These are phyloP conservation scores for Pythium guiyangense DNA, from an alignment of 352 stramenopile species.

Conservation along the genomic window DNA sequence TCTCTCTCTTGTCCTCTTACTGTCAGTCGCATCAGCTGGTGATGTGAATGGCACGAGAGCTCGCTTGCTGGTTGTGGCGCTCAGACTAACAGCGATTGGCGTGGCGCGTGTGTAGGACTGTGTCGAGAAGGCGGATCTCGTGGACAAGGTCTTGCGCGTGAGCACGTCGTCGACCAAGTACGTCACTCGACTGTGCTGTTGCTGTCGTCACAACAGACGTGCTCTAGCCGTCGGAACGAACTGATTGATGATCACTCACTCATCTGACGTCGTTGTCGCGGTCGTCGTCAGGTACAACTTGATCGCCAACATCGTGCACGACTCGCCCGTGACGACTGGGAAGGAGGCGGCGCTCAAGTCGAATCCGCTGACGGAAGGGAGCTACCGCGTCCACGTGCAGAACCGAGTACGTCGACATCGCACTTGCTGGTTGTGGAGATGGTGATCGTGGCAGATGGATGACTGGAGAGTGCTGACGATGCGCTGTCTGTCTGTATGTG, in stretches of 20 bases:
- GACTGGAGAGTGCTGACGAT: not conserved
- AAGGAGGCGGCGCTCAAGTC: constrained; percentile 84
- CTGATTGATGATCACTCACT: constrained; percentile 1
- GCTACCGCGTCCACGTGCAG: constrained; percentile 95
- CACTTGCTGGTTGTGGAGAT: no score
- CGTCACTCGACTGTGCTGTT: constrained; percentile 1
- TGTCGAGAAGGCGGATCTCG: constrained; percentile 74
- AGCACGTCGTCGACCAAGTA: constrained; percentile 65
- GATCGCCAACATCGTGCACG: constrained; percentile 97
- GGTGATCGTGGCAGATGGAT: no score
- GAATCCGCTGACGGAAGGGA: constrained; percentile 94
- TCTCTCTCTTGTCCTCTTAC: no score
- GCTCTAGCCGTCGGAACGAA: not conserved
- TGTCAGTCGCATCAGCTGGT: no score
- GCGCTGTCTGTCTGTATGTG: no score
- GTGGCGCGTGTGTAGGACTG: constrained; percentile 40
- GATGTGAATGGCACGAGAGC: no score
- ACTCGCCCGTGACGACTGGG: constrained; percentile 91
- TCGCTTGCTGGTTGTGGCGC: no score
- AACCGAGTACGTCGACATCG: constrained; percentile 75
- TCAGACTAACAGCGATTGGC: not conserved
- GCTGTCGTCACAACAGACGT: not conserved
- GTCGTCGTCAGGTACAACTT: constrained; percentile 99
- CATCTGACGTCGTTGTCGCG: not conserved
- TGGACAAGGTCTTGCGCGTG: constrained; percentile 56